Conservation (phyloP, 2,329 filamentous ascomycete species). For the Ophiostoma australiae region DNA sequence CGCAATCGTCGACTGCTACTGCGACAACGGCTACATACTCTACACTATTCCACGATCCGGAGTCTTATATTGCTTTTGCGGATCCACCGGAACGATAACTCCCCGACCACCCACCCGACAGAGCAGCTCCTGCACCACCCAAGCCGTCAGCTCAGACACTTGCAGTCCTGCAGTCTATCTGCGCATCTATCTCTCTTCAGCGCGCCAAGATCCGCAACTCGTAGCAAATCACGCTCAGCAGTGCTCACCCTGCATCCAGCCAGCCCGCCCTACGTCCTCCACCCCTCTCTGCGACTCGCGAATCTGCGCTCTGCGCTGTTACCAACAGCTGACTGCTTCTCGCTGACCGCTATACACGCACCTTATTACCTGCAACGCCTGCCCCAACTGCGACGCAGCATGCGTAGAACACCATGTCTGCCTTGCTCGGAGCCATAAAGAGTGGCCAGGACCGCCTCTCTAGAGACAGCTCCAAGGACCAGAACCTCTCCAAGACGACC, state of each 20-base stretch:
- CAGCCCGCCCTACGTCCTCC: constrained; percentile 4
- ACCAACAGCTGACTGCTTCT: background rate
- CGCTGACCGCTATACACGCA: background rate
- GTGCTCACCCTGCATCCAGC: background rate
- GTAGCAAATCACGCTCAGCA: background rate
- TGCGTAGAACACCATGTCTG: constrained; percentile 24
- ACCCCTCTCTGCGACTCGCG: background rate
- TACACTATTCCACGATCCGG: background rate
- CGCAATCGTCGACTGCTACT: background rate
- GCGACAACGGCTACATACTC: background rate
- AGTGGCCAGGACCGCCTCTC: constrained; percentile 24
- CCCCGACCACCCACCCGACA: background rate
- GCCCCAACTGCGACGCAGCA: background rate
- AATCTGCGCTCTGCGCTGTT: constrained; percentile 7
- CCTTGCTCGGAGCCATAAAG: constrained; percentile 26
- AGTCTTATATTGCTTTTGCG: background rate
- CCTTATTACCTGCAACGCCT: background rate
- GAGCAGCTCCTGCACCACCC: background rate
- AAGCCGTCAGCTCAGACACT: background rate
- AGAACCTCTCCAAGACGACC: constrained; percentile 9
- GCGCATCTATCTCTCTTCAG: background rate
- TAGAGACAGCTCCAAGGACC: constrained; percentile 7
- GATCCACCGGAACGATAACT: constrained; percentile 12
- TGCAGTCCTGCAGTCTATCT: background rate
- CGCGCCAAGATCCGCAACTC: background rate